A percentile compares a stretch with the other conserved stretches of the same genome.
phyloP scores from a whole-genome alignment of 495 filamentous ascomycete genomes.

The Clavariopsis aquatica region DNA sequence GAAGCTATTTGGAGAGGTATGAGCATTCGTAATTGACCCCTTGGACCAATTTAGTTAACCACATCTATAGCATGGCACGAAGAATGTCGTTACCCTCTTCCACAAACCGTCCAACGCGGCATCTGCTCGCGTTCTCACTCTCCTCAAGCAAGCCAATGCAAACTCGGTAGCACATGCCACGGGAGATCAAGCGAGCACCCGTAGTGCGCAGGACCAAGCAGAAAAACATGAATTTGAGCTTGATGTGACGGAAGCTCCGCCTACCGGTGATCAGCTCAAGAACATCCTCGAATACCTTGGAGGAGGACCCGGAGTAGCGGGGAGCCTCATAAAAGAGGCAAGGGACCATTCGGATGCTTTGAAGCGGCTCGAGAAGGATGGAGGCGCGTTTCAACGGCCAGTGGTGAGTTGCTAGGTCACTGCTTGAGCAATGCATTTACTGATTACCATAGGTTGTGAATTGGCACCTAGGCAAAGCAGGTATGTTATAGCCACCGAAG shows the following conservation, averaged over 20 bases:
- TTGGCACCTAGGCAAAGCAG: slow-evolving; percentile 85
- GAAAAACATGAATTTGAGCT: slow-evolving; percentile 75
- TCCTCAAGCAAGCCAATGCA: slow-evolving; percentile 74
- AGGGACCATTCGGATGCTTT: slow-evolving; percentile 71
- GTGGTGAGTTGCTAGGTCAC: slow-evolving; percentile 49
- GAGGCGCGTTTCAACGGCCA: slow-evolving; percentile 67
- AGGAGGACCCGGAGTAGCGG: slow-evolving; percentile 50
- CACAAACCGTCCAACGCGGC: slow-evolving; percentile 69
- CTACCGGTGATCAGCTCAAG: slow-evolving; percentile 79
- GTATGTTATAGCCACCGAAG: slow-evolving; percentile 37
- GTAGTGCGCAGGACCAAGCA: slow-evolving; percentile 55
- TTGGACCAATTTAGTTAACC: slow-evolving; percentile 8
- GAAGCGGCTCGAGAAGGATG: slow-evolving; percentile 61
- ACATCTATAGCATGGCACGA: slow-evolving; percentile 41
- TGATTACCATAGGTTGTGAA: slow-evolving; percentile 68
- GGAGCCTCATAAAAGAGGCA: slow-evolving; percentile 70
- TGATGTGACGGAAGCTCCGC: slow-evolving; percentile 75
- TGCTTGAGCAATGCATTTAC: slow-evolving; percentile 12
- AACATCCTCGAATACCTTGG: slow-evolving; percentile 84
- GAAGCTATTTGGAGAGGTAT: slow-evolving; percentile 45
- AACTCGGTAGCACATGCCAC: slow-evolving; percentile 60
- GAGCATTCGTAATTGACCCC: slow-evolving; percentile 5
- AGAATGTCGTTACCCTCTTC: slow-evolving; percentile 92
- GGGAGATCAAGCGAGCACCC: slow-evolving; percentile 66
- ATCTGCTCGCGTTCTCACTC: slow-evolving; percentile 65